These are phyloP conservation scores for Capsicum pubescens DNA, from an alignment of 257 asterid species.

Conservation along the genomic window DNA sequence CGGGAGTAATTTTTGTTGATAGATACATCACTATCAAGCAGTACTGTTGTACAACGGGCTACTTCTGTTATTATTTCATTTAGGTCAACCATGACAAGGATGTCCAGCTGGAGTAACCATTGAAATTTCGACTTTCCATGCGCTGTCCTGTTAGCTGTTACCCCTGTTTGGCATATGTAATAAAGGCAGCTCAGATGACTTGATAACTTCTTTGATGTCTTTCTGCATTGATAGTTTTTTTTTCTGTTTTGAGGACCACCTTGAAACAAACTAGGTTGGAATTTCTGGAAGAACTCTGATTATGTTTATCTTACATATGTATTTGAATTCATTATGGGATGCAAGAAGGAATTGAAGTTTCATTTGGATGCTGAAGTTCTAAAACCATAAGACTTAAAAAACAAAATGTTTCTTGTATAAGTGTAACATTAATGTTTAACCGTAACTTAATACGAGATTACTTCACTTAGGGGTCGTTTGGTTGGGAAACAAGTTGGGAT, in stretches of 20 bases:
- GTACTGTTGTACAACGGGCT: neutral
- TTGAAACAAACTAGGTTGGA: neutral
- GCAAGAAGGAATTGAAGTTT: neutral
- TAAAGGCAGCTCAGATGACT: constrained; percentile 9
- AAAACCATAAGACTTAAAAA: neutral
- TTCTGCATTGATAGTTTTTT: neutral
- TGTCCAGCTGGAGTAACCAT: neutral
- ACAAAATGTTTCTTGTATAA: neutral
- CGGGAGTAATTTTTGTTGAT: neutral
- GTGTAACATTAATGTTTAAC: neutral
- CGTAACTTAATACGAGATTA: too few relatives aligned
- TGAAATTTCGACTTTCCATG: neutral
- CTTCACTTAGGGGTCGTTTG: too few relatives aligned
- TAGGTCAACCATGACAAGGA: constrained; percentile 12
- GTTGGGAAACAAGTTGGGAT: too few relatives aligned
- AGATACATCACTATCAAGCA: constrained; percentile 20
- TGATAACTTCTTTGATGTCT: neutral
- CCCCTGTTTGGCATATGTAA: neutral
- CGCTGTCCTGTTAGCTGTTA: neutral
- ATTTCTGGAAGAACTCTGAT: neutral
- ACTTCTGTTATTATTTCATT: neutral
- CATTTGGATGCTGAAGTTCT: neutral
- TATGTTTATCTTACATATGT: neutral
- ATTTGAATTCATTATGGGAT: neutral
- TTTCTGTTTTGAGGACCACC: neutral